These are phyloP conservation scores for Saccharomycopsis selenospora DNA, from an alignment of 805 yeast genomes.

Conservation along the genomic window DNA sequence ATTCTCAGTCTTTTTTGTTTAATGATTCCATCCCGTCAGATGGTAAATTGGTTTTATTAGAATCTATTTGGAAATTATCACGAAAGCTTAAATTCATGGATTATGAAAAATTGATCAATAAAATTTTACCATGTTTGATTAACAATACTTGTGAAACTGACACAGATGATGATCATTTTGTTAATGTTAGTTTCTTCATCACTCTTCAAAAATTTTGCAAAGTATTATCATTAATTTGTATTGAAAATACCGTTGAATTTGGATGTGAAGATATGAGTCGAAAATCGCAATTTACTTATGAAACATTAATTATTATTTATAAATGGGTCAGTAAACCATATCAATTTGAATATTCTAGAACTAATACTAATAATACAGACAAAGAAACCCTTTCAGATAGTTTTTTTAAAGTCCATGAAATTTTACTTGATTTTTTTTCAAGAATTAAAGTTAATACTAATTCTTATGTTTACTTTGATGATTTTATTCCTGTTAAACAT, in stretches of 20 bases:
- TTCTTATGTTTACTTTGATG: conserved; percentile 13
- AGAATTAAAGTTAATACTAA: conserved; percentile 13
- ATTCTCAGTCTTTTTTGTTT: conserved; percentile 22
- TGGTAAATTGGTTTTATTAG: neutral
- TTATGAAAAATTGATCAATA: neutral
- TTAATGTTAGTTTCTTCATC: neutral
- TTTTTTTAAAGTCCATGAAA: neutral
- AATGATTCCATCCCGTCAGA: conserved; percentile 32
- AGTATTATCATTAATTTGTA: neutral
- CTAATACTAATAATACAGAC: neutral
- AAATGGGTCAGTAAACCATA: neutral
- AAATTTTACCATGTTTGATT: neutral
- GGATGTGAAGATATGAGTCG: neutral
- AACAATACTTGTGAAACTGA: too few species aligned
- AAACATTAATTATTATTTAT: neutral
- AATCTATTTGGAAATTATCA: neutral
- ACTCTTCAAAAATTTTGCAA: neutral
- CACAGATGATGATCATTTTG: neutral
- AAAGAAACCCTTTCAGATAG: neutral
- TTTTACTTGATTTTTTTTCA: conserved; percentile 9
- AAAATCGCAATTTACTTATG: neutral
- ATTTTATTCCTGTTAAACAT: neutral
- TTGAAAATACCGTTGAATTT: neutral
- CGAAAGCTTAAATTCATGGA: neutral
- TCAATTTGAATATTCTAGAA: neutral